These are phyloP conservation scores for Theileria annulata DNA, from an alignment of 169 alveolate genomes.

Conservation along the genomic window DNA sequence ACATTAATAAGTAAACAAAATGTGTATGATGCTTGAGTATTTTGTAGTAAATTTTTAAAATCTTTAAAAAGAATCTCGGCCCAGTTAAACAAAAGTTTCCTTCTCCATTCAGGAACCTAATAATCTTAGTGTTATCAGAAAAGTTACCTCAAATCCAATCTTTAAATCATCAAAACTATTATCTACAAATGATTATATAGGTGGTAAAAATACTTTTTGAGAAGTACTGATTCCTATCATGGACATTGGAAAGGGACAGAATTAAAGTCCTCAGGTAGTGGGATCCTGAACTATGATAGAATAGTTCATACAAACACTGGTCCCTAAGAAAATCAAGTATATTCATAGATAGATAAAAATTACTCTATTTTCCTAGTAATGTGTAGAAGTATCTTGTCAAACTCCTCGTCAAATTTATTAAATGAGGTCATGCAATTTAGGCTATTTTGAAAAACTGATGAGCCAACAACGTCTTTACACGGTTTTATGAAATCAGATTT, in stretches of 20 bases:
- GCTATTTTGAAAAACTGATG: conserved; percentile 47
- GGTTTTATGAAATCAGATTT: conserved; percentile 31
- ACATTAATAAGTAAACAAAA: conserved; percentile 24
- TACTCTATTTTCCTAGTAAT: conserved; percentile 53
- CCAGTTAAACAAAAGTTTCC: conserved; percentile 28
- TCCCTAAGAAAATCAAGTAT: conserved; percentile 6
- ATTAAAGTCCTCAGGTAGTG: conserved; percentile 43
- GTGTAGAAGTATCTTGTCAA: conserved; percentile 15
- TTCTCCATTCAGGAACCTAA: conserved; percentile 27
- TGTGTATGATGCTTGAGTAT: conserved; percentile 45
- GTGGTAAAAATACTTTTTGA: background rate
- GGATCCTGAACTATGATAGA: conserved; percentile 56
- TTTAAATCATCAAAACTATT: background rate
- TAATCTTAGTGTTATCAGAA: too few relatives aligned
- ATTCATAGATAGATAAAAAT: background rate
- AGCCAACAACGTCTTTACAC: conserved; percentile 44
- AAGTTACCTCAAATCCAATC: background rate
- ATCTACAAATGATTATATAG: background rate
- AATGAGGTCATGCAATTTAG: conserved; percentile 47
- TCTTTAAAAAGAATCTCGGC: conserved; percentile 28
- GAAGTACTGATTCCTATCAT: conserved; percentile 19
- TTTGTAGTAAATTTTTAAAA: conserved; percentile 11
- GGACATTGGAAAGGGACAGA: conserved; percentile 27
- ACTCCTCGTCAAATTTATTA: conserved; percentile 16
- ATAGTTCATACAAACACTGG: conserved; percentile 44